A percentile compares a stretch with the other conserved stretches of the same genome.
These are phyloP conservation scores for Coniochaeta sp. DNA, from an alignment of 2,329 filamentous ascomycete species.

Conservation along the genomic window DNA sequence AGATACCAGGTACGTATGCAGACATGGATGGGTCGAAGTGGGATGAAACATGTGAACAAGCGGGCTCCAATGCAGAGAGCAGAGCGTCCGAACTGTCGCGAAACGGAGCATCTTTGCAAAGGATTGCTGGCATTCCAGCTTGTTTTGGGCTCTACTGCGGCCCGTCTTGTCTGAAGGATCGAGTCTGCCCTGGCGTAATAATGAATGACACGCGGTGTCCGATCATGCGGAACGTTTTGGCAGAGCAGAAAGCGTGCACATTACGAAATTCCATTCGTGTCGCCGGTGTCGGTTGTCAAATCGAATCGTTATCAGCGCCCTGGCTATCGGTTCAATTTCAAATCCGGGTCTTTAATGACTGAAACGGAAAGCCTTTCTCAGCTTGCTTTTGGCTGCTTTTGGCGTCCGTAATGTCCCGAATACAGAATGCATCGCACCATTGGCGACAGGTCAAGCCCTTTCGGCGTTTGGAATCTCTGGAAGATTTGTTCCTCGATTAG, in stretches of 20 bases:
- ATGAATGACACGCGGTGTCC: neutral
- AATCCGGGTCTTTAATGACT: neutral
- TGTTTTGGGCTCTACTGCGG: neutral
- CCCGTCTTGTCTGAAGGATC: neutral
- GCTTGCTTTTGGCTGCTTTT: neutral
- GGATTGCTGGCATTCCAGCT: neutral
- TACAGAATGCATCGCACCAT: no score
- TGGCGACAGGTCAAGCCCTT: no score
- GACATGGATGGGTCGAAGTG: neutral
- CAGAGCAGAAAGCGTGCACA: neutral
- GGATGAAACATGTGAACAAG: neutral
- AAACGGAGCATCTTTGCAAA: neutral
- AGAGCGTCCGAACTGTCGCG: neutral
- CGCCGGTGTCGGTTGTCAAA: neutral
- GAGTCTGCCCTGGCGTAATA: neutral
- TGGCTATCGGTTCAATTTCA: neutral
- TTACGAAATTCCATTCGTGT: neutral
- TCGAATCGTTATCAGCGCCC: neutral
- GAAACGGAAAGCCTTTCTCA: neutral
- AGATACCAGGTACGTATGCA: no score
- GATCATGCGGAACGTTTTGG: no score
- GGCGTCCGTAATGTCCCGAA: neutral
- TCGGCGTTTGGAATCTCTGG: neutral
- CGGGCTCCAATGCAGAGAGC: neutral
- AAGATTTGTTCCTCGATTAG: no score